These are phyloP conservation scores for Phyllachora maydis DNA, from an alignment of 2,329 filamentous ascomycete genomes.

Conservation along the genomic window DNA sequence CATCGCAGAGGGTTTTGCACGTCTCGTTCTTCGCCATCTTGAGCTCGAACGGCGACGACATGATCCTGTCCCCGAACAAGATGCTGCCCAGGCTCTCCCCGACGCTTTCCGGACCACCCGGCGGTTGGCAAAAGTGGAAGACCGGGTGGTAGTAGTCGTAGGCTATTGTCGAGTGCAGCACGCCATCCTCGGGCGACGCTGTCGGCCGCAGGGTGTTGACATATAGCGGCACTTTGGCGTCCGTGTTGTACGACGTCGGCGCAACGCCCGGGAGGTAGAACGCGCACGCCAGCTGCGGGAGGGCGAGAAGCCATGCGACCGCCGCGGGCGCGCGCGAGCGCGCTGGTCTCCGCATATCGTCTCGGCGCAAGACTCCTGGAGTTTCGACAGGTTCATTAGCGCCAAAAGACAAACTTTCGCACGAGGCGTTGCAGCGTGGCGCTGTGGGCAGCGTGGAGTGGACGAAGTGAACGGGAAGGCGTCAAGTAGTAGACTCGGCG, in stretches of 20 bases:
- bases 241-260: slow-evolving; percentile 71
- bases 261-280: slow-evolving; percentile 96
- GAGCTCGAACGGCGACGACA: slow-evolving; percentile 84
- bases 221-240: slow-evolving; percentile 64
- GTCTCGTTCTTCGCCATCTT: slow-evolving; percentile 73
- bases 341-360: not conserved
- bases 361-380: too few species aligned
- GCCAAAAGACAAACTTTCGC: too few species aligned
- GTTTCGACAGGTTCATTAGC: too few species aligned
- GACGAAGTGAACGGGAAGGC: too few species aligned
- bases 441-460: too few species aligned
- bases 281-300: slow-evolving; percentile 38
- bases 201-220: slow-evolving; percentile 88
- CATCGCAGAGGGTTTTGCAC: slow-evolving; percentile 62
- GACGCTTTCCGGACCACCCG: slow-evolving; percentile 56
- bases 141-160: slow-evolving; percentile 88
- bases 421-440: too few species aligned
- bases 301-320: slow-evolving; percentile 25
- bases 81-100: slow-evolving; percentile 90
- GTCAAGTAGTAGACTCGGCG: too few species aligned
- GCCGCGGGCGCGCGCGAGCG: slow-evolving; percentile 19
- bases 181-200: slow-evolving; percentile 53
- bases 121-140: slow-evolving; percentile 75
- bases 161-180: slow-evolving; percentile 78
- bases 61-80: slow-evolving; percentile 89